phyloP scores from a whole-genome alignment of 2,329 filamentous ascomycete species.

The Aspergillus hiratsukae region DNA sequence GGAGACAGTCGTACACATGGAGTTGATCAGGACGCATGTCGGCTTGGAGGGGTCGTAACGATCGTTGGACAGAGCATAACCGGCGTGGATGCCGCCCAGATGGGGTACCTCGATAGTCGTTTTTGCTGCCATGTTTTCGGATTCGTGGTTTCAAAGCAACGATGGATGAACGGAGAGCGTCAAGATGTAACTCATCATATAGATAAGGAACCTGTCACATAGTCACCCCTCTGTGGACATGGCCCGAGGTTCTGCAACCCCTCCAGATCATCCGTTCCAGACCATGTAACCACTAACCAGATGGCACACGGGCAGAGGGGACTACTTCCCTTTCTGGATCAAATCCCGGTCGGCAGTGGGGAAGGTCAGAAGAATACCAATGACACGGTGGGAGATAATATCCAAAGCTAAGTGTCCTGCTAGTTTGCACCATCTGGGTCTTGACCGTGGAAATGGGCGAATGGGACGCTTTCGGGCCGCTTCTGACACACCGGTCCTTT shows the following conservation, averaged over 20 bases:
- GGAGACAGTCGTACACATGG: conserved; percentile 47
- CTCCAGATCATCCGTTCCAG: not conserved
- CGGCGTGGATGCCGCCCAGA: conserved; percentile 47
- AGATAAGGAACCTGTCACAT: not conserved
- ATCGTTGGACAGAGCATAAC: conserved; percentile 42
- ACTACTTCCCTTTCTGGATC: not conserved
- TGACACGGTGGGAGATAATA: not conserved
- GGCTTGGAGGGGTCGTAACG: conserved; percentile 49
- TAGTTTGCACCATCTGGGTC: not conserved
- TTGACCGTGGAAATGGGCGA: not conserved
- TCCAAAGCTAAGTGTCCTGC: not conserved
- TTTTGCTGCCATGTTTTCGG: conserved; percentile 17
- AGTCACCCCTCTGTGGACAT: no score
- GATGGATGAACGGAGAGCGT: not conserved
- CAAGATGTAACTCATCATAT: not conserved
- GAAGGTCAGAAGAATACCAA: not conserved
- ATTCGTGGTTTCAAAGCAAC: not conserved
- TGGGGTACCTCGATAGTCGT: conserved; percentile 44
- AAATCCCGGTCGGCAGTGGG: not conserved
- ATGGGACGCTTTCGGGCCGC: not conserved
- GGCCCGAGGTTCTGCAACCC: no score
- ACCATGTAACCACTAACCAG: no score
- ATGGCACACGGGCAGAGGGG: not conserved
- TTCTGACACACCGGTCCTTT: not conserved
- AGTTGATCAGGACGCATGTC: conserved; percentile 49